phyloP scores from a whole-genome alignment of 208 protist species.

The Polymyxa betae region DNA sequence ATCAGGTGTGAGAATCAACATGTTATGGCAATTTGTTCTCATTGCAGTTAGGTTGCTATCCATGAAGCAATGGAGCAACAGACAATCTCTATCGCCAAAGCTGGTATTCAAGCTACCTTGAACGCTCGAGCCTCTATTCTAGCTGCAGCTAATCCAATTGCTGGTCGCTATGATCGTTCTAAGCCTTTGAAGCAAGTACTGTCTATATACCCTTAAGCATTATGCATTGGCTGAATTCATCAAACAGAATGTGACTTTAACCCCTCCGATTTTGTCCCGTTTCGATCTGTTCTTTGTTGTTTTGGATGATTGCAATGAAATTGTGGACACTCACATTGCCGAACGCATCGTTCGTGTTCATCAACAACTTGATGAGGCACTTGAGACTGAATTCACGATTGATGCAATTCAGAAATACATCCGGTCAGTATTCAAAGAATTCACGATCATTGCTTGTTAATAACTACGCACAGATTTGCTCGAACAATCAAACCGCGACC shows the following conservation, averaged over 20 bases:
- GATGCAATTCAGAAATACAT: neutral
- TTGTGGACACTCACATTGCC: slow-evolving; percentile 94
- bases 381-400: neutral
- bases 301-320: slow-evolving; percentile 92
- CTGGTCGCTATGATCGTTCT: slow-evolving; percentile 76
- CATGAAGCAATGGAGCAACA: slow-evolving; percentile 99
- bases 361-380: slow-evolving; percentile 74
- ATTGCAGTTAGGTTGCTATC: slow-evolving; percentile 86
- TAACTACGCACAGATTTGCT: slow-evolving; percentile 41
- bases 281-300: slow-evolving; percentile 99
- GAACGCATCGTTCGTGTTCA: slow-evolving; percentile 91
- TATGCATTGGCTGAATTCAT: slow-evolving; percentile 64
- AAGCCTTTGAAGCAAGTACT: slow-evolving; percentile 53
- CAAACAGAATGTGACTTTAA: slow-evolving; percentile 74
- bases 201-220: neutral
- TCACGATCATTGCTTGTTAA: slow-evolving; percentile 81
- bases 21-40: neutral
- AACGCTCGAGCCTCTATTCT: slow-evolving; percentile 94
- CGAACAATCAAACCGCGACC: neutral
- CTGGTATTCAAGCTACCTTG: slow-evolving; percentile 90
- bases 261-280: slow-evolving; percentile 95
- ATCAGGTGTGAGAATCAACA: slow-evolving; percentile 78
- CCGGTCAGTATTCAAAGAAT: slow-evolving; percentile 64
- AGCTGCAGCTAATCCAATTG: slow-evolving; percentile 93
- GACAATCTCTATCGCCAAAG: slow-evolving; percentile 98